phyloP scores from a whole-genome alignment of 305 asterid genomes.

The Solanum aculeatissimum region DNA sequence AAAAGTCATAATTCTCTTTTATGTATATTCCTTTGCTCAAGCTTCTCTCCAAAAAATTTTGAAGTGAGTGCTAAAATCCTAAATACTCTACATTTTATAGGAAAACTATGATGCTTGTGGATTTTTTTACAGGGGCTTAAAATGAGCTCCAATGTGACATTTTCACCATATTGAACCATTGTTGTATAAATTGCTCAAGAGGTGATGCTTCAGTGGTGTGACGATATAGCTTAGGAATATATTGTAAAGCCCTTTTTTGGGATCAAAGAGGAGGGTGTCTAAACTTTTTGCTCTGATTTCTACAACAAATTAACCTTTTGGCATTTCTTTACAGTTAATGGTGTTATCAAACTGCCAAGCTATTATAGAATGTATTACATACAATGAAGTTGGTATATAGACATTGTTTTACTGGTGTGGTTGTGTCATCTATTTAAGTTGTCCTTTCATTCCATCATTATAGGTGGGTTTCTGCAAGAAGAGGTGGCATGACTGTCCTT shows the following conservation, averaged over 20 bases:
- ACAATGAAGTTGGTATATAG: not conserved
- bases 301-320: not conserved
- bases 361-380: not conserved
- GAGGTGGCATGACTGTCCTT: slow-evolving; percentile 87
- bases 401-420: not conserved
- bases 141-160: not conserved
- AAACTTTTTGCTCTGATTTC: not conserved
- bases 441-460: slow-evolving; percentile 4
- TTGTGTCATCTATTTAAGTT: not conserved
- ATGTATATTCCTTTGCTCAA: not conserved
- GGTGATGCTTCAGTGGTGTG: not conserved
- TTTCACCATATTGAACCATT: not conserved
- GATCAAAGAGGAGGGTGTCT: not conserved
- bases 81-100: not conserved
- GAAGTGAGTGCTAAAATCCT: not conserved
- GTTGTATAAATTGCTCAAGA: not conserved
- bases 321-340: not conserved
- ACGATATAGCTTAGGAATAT: not conserved
- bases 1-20: not conserved
- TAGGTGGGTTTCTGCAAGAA: slow-evolving; percentile 85
- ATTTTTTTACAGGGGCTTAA: not conserved
- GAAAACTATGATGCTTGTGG: not conserved
- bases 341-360: not conserved
- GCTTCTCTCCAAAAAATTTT: not conserved
- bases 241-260: not conserved